Evolutionary conservation across 306 rosid genomes (phyloP), one percentile per base, ranked within the genome.

Genomic region (Myrica gale): DNA sequence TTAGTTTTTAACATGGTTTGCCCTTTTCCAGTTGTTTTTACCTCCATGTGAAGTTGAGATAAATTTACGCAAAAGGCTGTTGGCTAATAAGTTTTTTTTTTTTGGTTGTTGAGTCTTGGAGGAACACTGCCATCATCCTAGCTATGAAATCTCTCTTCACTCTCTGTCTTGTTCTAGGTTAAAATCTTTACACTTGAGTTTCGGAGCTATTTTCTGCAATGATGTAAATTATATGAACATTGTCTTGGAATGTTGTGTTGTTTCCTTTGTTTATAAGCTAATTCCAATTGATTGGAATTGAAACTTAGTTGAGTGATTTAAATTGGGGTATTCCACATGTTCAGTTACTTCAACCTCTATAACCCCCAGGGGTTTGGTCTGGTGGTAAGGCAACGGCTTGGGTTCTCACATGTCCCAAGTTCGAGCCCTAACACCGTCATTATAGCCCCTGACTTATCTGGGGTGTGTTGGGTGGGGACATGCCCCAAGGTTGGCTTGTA

Each of bases 311-410:
- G 46, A 63, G 46, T 39, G 44, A 63, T 45, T 16, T 62, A 9
- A 62, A 16, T 51, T 43, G 73, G 16, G 46, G 7, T 16, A 7
- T 52, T 41, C 45, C 68, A 57, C 66, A 9, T 73, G 54, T 73
- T 63, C 23, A 50, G 42, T 73, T 68, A 52, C 44, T 68, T 53
- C 44, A 45, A 77, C 52, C 5, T 47, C 52, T 41, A 43, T n/a
- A n/a, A n/a, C n/a, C n/a, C n/a, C n/a, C n/a, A n/a, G n/a, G n/a
- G n/a, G n/a, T n/a, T n/a, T n/a, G n/a, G n/a, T n/a, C n/a, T n/a
- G n/a, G n/a, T n/a, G n/a, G n/a, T n/a, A n/a, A n/a, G n/a, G n/a
- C n/a, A n/a, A n/a, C n/a, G n/a, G n/a, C n/a, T n/a, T n/a, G n/a
- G n/a, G n/a, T n/a, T n/a, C n/a, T n/a, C n/a, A n/a, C n/a, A n/a